Evolutionary conservation across 495 filamentous ascomycete genomes (phyloP).

Genomic region (Aspergillus sclerotioniger): DNA sequence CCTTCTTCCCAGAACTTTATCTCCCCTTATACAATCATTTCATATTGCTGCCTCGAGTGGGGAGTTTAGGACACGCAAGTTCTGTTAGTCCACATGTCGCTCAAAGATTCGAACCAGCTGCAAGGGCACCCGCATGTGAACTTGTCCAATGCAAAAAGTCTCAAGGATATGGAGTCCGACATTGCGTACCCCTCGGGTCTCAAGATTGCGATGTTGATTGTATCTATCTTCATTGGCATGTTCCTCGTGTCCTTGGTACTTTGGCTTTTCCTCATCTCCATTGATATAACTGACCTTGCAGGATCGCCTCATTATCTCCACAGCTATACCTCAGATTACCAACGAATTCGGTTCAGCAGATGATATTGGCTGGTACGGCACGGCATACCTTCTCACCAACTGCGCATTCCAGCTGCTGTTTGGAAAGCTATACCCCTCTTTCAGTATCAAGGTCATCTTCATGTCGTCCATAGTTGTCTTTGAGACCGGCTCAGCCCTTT

Average conservation of each 20-base stretch:
- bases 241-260: constrained; percentile 4
- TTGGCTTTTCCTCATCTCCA: neutral
- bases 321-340: neutral
- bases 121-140: neutral
- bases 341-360: neutral
- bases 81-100: neutral
- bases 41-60: too few species aligned
- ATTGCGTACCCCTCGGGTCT: constrained; percentile 1
- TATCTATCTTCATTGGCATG: constrained; percentile 7
- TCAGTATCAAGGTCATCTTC: constrained; percentile 55
- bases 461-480: constrained; percentile 62
- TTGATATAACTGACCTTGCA: neutral
- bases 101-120: neutral
- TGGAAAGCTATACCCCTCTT: constrained; percentile 67
- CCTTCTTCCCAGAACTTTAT: too few species aligned
- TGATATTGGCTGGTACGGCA: constrained; percentile 10
- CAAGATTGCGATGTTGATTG: neutral
- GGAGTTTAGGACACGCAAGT: too few species aligned
- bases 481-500: constrained; percentile 66
- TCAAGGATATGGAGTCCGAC: neutral
- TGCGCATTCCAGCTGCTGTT: constrained; percentile 33
- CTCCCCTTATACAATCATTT: too few species aligned
- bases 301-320: neutral
- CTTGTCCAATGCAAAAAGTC: neutral
- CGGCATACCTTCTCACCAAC: constrained; percentile 2